A percentile compares a stretch with the other conserved stretches of the same genome.
Conservation (phyloP, 2,329 filamentous ascomycete species). For the Akanthomyces uredinophilus region DNA sequence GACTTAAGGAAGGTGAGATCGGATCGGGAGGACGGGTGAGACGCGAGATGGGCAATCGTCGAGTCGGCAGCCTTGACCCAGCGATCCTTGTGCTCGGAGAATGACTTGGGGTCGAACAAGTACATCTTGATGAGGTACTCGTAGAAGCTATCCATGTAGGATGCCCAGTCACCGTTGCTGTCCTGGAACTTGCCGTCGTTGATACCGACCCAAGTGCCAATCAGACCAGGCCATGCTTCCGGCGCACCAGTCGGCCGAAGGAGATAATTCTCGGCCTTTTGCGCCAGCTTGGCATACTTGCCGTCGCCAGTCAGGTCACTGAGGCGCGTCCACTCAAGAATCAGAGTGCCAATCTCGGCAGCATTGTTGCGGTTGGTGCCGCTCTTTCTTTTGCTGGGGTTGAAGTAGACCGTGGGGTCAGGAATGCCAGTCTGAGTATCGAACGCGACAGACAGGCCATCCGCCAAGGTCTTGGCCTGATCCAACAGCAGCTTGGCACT, state of each 20-base stretch:
- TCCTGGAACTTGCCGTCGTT: constrained; percentile 62
- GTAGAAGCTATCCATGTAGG: constrained; percentile 75
- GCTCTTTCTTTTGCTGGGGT: constrained; percentile 42
- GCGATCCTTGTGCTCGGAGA: constrained; percentile 60
- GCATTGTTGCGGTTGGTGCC: constrained; percentile 60
- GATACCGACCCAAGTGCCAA: constrained; percentile 64
- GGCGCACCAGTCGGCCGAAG: constrained; percentile 52
- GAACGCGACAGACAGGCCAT: constrained; percentile 72
- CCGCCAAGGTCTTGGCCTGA: constrained; percentile 65
- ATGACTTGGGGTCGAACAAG: constrained; percentile 65
- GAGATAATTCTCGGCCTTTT: constrained; percentile 65
- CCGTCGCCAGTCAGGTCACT: constrained; percentile 67
- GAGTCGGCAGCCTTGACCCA: constrained; percentile 75
- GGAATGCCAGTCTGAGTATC: constrained; percentile 71
- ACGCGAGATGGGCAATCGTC: constrained; percentile 64
- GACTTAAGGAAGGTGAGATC: constrained; percentile 68
- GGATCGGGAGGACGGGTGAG: constrained; percentile 58
- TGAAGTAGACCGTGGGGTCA: constrained; percentile 61
- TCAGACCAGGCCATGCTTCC: constrained; percentile 72
- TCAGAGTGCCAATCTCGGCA: constrained; percentile 70
- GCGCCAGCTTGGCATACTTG: constrained; percentile 60
- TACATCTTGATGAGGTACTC: constrained; percentile 93
- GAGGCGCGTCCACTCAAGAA: constrained; percentile 79
- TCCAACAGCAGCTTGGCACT: constrained; percentile 47
- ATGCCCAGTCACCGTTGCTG: constrained; percentile 67